Evolutionary conservation across 257 asterid genomes (phyloP).

Genomic region (Voacanga thouarsii): DNA sequence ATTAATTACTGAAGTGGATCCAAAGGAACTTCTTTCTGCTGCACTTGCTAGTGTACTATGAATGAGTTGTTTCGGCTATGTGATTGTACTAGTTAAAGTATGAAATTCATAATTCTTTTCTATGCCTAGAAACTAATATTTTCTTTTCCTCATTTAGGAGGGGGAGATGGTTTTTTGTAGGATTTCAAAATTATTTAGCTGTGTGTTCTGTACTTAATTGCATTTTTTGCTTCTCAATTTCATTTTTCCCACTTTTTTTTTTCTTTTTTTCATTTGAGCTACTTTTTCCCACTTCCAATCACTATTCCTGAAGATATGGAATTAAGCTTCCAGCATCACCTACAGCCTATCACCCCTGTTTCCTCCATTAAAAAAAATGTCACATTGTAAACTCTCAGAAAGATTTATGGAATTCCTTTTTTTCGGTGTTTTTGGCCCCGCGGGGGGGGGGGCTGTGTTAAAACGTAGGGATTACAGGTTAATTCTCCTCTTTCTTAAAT

Average conservation of each 20-base stretch:
- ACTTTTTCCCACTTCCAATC: not conserved
- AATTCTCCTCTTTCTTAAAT: not conserved
- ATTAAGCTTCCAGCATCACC: not conserved
- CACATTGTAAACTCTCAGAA: not conserved
- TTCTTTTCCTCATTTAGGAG: not conserved
- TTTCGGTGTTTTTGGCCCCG: too few species aligned
- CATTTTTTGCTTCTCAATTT: not conserved
- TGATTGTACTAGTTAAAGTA: not conserved
- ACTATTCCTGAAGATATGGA: not conserved
- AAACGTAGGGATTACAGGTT: not conserved
- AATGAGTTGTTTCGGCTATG: not conserved
- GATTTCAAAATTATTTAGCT: too few species aligned
- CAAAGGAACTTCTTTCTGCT: not conserved
- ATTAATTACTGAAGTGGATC: not conserved
- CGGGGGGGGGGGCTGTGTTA: too few species aligned
- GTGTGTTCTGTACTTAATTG: not conserved
- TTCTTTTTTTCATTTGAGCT: not conserved
- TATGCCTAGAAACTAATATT: not conserved
- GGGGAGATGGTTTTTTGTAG: too few species aligned
- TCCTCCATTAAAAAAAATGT: not conserved
- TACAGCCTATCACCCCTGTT: not conserved
- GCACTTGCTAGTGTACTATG: not conserved
- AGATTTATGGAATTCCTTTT: too few species aligned
- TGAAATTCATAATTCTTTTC: not conserved
- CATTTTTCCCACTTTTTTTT: not conserved